Evolutionary conservation across 495 filamentous ascomycete genomes (phyloP).

Genomic region (Cenococcum geophilum): DNA sequence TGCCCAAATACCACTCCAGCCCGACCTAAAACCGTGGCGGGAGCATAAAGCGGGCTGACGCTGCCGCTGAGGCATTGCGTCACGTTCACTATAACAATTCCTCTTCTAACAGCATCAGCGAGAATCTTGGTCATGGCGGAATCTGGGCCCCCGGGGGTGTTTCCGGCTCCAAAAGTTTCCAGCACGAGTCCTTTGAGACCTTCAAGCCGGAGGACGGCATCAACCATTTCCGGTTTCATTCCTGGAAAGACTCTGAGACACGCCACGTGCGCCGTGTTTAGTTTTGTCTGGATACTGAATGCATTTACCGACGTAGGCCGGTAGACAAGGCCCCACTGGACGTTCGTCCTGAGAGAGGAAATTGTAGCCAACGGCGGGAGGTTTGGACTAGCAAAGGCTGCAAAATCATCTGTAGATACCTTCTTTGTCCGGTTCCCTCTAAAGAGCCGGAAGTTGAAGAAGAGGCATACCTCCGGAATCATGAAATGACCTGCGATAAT

Average conservation of each 20-base stretch:
- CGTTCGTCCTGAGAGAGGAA: constrained; percentile 69
- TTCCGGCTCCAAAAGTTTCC: constrained; percentile 94
- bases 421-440: constrained; percentile 89
- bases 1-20: constrained; percentile 89
- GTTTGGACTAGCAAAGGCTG: constrained; percentile 84
- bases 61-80: constrained; percentile 87
- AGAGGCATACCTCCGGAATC: constrained; percentile 92
- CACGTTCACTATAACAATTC: constrained; percentile 86
- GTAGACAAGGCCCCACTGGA: constrained; percentile 76
- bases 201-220: constrained; percentile 73
- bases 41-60: constrained; percentile 85
- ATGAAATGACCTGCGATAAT: constrained; percentile 95
- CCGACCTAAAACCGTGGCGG: constrained; percentile 78
- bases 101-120: constrained; percentile 65
- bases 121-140: constrained; percentile 77
- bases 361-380: constrained; percentile 72
- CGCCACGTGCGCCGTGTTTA: constrained; percentile 84
- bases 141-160: constrained; percentile 81
- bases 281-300: constrained; percentile 69
- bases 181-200: constrained; percentile 77
- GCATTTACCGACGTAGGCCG: constrained; percentile 65
- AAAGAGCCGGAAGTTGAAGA: constrained; percentile 91
- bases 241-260: constrained; percentile 93
- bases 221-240: constrained; percentile 91
- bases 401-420: constrained; percentile 77